Evolutionary conservation across 345 rosid genomes (phyloP).

Genomic region (Rhizophora apiculata): DNA sequence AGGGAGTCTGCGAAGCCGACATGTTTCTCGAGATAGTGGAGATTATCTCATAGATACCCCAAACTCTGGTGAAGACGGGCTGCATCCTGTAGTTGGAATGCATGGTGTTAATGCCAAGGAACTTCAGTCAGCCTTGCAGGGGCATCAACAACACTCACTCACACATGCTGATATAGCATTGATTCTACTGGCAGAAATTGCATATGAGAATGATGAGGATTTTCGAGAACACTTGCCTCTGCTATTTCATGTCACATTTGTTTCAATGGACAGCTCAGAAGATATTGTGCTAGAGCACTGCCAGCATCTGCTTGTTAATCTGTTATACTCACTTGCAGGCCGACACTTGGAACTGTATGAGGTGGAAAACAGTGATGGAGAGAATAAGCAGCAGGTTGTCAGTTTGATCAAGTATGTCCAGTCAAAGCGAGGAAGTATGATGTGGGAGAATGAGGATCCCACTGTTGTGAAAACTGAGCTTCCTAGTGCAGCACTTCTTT

Average conservation of each 20-base stretch:
- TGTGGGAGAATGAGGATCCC: constrained; percentile 99
- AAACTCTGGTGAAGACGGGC: constrained; percentile 83
- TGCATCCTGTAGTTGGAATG: constrained; percentile 67
- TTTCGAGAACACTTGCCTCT: constrained; percentile 97
- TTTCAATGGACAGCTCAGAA: constrained; percentile 99
- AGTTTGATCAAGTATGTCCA: constrained; percentile 96
- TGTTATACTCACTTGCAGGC: constrained; percentile 93
- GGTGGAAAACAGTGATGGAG: constrained; percentile 93
- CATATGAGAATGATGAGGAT: constrained; percentile 98
- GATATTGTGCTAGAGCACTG: constrained; percentile 98
- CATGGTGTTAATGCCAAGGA: constrained; percentile 91
- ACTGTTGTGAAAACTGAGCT: constrained; percentile 78
- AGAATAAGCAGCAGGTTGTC: constrained; percentile 94
- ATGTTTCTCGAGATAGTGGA: constrained; percentile 95
- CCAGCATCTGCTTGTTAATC: constrained; percentile 96
- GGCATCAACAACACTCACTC: constrained; percentile 97
- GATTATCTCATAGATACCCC: constrained; percentile 94
- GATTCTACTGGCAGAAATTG: constrained; percentile 94
- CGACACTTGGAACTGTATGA: constrained; percentile 96
- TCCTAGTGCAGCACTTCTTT: constrained; percentile 93
- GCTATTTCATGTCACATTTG: constrained; percentile 96
- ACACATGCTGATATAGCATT: constrained; percentile 98
- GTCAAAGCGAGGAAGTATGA: constrained; percentile 99
- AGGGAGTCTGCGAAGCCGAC: constrained; percentile 94
- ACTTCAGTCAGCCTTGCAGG: constrained; percentile 96